phyloP scores from a whole-genome alignment of 495 filamentous ascomycete species.

The Aspergillus saccharolyticus region DNA sequence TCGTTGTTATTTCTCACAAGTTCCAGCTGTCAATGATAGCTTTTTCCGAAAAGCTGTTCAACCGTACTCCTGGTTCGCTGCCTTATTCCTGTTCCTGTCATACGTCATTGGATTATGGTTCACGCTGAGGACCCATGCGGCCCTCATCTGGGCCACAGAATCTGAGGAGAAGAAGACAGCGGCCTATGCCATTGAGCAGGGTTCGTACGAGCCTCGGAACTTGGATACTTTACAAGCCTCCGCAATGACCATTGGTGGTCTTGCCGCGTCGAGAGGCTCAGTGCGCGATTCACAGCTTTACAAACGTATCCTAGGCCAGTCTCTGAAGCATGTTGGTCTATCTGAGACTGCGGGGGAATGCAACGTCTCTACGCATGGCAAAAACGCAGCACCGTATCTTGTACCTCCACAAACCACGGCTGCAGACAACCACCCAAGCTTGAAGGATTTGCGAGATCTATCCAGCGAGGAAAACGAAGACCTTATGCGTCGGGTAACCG shows the following conservation, averaged over 20 bases:
- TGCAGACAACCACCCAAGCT: conserved; percentile 17
- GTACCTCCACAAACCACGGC: conserved; percentile 53
- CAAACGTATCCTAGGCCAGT: conserved; percentile 88
- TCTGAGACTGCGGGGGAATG: conserved; percentile 43
- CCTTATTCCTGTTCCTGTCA: conserved; percentile 79
- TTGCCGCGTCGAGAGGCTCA: conserved; percentile 26
- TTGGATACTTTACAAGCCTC: conserved; percentile 28
- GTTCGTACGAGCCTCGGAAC: conserved; percentile 39
- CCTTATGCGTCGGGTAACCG: conserved; percentile 76
- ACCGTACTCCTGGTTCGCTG: conserved; percentile 86
- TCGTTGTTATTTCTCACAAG: conserved; percentile 88
- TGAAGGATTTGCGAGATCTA: conserved; percentile 51
- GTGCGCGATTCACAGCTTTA: conserved; percentile 86
- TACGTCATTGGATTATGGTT: conserved; percentile 96
- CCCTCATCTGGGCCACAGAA: conserved; percentile 92
- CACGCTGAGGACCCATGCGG: conserved; percentile 91
- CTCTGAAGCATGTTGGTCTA: conserved; percentile 72
- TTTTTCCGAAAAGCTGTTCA: conserved; percentile 89
- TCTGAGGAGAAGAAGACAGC: conserved; percentile 73
- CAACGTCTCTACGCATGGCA: conserved; percentile 19
- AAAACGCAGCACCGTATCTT: conserved; percentile 53
- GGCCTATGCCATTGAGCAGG: conserved; percentile 34
- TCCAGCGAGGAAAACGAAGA: conserved; percentile 73
- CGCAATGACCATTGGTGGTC: conserved; percentile 23
- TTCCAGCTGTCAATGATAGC: conserved; percentile 73